phyloP scores from a whole-genome alignment of 139 green algal species.

The Raphidocelis subcapitata region DNA sequence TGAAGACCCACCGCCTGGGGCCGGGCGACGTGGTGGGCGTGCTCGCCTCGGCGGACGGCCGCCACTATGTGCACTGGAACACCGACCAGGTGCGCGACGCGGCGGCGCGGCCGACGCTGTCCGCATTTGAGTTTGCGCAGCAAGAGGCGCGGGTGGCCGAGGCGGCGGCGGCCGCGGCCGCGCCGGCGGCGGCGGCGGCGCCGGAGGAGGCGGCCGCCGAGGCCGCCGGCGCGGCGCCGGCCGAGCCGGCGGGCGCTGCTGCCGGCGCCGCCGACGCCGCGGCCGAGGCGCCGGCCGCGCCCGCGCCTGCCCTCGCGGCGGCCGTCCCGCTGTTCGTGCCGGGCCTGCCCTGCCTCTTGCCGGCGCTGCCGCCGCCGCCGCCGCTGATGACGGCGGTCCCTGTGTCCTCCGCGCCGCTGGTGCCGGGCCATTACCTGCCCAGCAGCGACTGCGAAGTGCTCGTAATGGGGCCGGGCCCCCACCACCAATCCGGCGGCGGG shows the following conservation, averaged over 20 bases:
- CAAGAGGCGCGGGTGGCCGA: background rate
- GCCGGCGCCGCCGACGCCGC: slow-evolving; percentile 3
- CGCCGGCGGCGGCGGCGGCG: background rate
- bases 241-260: too few species aligned
- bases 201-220: background rate
- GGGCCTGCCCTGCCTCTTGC: background rate
- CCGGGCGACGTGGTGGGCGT: slow-evolving; percentile 67
- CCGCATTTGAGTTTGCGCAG: slow-evolving; percentile 16
- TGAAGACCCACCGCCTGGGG: slow-evolving; percentile 40
- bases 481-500: too few species aligned
- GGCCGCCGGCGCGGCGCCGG: too few species aligned
- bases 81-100: slow-evolving; percentile 36
- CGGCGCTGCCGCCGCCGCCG: slow-evolving; percentile 16
- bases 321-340: background rate
- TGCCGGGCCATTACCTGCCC: slow-evolving; percentile 16
- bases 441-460: slow-evolving; percentile 22
- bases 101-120: slow-evolving; percentile 50
- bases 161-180: background rate
- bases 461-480: background rate
- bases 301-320: background rate
- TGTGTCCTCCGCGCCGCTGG: background rate
- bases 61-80: slow-evolving; percentile 58
- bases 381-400: slow-evolving; percentile 34
- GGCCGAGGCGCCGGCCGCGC: background rate
- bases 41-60: slow-evolving; percentile 40